These are phyloP conservation scores for Ormosia semicastrata DNA, from an alignment of 306 rosid genomes.

Conservation along the genomic window DNA sequence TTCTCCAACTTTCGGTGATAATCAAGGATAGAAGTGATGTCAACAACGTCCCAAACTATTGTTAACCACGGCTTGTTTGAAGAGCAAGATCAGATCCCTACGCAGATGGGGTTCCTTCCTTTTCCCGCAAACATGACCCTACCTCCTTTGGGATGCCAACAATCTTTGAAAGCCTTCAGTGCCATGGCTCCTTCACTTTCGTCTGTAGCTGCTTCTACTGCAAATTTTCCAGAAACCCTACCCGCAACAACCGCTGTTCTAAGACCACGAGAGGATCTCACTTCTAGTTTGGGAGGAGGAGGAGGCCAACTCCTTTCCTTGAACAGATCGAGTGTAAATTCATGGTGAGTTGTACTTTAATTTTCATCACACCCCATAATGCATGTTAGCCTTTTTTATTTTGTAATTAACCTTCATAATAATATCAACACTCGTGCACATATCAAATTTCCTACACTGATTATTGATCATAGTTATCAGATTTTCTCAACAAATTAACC, in stretches of 20 bases:
- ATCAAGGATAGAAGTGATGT: conserved; percentile 17
- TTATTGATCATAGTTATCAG: no score
- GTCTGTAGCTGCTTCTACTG: conserved; percentile 34
- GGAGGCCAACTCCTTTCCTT: conserved; percentile 54
- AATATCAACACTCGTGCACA: neutral
- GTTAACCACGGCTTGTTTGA: conserved; percentile 55
- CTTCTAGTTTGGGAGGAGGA: conserved; percentile 38
- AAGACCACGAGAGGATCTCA: conserved; percentile 40
- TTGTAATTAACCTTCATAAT: neutral
- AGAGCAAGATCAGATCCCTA: conserved; percentile 45
- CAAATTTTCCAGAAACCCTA: conserved; percentile 54
- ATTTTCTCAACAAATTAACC: no score
- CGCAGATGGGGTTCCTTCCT: conserved; percentile 60
- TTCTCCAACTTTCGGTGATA: neutral
- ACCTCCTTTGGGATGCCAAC: conserved; percentile 49
- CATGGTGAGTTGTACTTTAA: conserved; percentile 45
- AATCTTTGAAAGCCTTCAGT: conserved; percentile 46
- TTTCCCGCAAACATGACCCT: conserved; percentile 53
- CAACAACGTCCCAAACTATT: conserved; percentile 43
- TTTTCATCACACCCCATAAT: neutral
- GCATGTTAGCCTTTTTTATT: neutral
- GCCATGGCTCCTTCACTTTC: conserved; percentile 37
- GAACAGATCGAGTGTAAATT: conserved; percentile 63
- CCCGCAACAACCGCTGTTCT: conserved; percentile 34
- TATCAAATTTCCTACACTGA: no score